phyloP scores from a whole-genome alignment of 176 grass and related monocot genomes.

The Typha latifolia region DNA sequence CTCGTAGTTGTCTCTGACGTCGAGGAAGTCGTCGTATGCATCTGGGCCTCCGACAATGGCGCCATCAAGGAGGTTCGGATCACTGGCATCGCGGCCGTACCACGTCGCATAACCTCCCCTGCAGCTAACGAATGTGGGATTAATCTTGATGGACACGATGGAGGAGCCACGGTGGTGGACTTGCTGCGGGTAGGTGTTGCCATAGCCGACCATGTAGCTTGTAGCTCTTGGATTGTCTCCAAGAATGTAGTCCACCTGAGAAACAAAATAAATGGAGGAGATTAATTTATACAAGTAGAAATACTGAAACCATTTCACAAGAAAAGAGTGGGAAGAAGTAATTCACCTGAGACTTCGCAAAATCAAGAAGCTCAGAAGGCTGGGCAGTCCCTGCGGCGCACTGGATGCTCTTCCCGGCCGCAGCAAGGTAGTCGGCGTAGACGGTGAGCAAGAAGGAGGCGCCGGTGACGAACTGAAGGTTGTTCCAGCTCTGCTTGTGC shows the following conservation, averaged over 20 bases:
- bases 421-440: conserved; percentile 63
- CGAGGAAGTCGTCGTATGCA: conserved; percentile 54
- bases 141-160: conserved; percentile 54
- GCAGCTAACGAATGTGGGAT: conserved; percentile 59
- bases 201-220: conserved; percentile 92
- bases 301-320: too few species aligned
- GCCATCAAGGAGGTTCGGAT: conserved; percentile 79
- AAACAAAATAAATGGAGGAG: not conserved
- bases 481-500: conserved; percentile 72
- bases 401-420: not conserved
- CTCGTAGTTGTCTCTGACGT: conserved; percentile 75
- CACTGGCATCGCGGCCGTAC: conserved; percentile 35
- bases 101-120: conserved; percentile 38
- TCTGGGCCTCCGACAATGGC: conserved; percentile 73
- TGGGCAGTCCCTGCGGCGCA: conserved; percentile 30
- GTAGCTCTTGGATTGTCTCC: conserved; percentile 71
- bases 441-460: conserved; percentile 58
- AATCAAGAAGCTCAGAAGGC: conserved; percentile 38
- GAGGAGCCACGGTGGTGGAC: conserved; percentile 80
- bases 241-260: conserved; percentile 68
- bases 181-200: conserved; percentile 42
- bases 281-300: too few species aligned
- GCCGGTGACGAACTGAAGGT: conserved; percentile 78
- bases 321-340: not conserved
- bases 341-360: conserved; percentile 56